A percentile compares a stretch with the other conserved stretches of the same genome.
Conservation (phyloP, 305 asterid species). For the Solanum aculeatissimum region DNA sequence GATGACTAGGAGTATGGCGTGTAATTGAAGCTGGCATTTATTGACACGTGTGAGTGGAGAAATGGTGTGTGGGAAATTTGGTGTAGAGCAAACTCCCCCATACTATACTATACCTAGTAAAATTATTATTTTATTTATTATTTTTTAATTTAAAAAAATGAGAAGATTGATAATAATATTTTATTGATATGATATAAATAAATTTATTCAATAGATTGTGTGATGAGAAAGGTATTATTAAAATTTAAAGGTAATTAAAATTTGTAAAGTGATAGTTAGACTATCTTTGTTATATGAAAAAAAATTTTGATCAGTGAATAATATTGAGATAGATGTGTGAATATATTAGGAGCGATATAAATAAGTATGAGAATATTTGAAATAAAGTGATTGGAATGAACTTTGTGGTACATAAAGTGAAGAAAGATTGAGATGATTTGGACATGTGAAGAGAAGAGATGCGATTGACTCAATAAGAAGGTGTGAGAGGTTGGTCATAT, state of each 20-base stretch:
- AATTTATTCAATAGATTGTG: background rate
- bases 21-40: constrained; percentile 12
- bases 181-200: background rate
- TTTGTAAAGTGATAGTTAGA: background rate
- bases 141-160: background rate
- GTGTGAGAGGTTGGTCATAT: background rate
- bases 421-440: background rate
- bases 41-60: constrained; percentile 16
- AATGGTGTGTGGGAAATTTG: background rate
- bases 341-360: background rate
- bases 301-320: background rate
- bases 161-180: background rate
- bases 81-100: background rate
- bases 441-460: background rate
- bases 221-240: background rate
- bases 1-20: constrained; percentile 10
- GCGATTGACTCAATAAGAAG: rapidly evolving
- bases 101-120: background rate
- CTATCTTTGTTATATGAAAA: background rate
- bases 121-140: background rate
- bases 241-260: no score
- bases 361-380: background rate
- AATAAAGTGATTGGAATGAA: background rate
- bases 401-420: background rate
- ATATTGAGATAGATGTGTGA: background rate